These are phyloP conservation scores for Paraglomus brasilianum DNA, from an alignment of 192 early-diverging fungal species.

Conservation along the genomic window DNA sequence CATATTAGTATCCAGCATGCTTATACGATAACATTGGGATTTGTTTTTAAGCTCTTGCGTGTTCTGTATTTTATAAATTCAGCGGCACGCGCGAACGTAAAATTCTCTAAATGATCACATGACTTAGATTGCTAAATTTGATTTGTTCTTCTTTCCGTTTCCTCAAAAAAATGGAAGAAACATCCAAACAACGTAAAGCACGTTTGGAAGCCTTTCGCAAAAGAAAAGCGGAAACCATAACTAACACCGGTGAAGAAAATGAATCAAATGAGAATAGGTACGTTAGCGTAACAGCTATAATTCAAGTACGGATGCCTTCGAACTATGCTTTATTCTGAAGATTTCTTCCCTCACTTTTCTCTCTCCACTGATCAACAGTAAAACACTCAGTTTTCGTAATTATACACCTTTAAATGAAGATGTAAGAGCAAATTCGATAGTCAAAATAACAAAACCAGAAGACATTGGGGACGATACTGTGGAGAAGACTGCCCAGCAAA, in stretches of 20 bases:
- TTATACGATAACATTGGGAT: too few species aligned
- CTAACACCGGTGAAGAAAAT: slow-evolving; percentile 5
- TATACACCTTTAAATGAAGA: slow-evolving; percentile 52
- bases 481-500: slow-evolving; percentile 52
- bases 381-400: slow-evolving; percentile 48
- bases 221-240: slow-evolving; percentile 43
- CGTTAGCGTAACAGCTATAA: neutral
- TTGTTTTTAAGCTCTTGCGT: too few species aligned
- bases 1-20: too few species aligned
- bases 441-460: slow-evolving; percentile 44
- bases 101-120: neutral
- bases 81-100: too few species aligned
- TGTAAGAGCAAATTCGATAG: slow-evolving; percentile 43
- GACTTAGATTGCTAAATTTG: neutral
- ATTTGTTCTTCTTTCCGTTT: neutral
- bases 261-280: slow-evolving; percentile 26
- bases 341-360: neutral
- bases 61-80: too few species aligned
- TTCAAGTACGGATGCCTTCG: slow-evolving; percentile 24
- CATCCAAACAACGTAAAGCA: slow-evolving; percentile 63
- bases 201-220: slow-evolving; percentile 63
- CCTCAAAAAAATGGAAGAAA: slow-evolving; percentile 52
- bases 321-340: neutral
- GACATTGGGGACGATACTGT: slow-evolving; percentile 51
- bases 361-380: neutral